Evolutionary conservation across 345 rosid species (phyloP).

Genomic region (Murraya paniculata): DNA sequence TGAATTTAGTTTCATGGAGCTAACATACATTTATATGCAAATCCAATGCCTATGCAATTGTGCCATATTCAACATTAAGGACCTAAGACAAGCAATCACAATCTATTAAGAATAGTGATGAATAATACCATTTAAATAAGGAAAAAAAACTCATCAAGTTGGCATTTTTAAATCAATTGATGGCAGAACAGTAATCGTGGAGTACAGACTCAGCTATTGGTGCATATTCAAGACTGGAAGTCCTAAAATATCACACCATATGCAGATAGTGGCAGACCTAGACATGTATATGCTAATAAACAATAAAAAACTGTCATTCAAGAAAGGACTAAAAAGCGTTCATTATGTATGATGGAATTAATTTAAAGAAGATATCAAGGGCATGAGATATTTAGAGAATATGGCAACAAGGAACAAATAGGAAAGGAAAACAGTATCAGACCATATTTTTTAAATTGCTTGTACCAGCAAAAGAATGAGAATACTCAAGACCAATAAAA

Average conservation of each 20-base stretch:
- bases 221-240: not conserved
- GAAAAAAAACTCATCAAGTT: not conserved
- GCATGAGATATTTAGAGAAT: not conserved
- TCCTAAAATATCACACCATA: not conserved
- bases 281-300: not conserved
- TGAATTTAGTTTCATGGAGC: constrained; percentile 26
- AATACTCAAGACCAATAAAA: not conserved
- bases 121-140: not conserved
- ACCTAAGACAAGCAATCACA: not conserved
- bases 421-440: not conserved
- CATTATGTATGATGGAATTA: not conserved
- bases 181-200: not conserved
- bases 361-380: not conserved
- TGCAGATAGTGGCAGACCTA: not conserved
- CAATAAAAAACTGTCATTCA: not conserved
- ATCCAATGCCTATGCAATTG: not conserved
- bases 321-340: not conserved
- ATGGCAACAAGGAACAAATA: not conserved
- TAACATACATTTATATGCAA: constrained; percentile 3
- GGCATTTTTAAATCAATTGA: not conserved
- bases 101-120: not conserved
- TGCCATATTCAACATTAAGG: not conserved
- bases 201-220: not conserved
- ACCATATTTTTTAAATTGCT: not conserved
- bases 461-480: not conserved